Evolutionary conservation across 2,329 filamentous ascomycete species (phyloP), one percentile per base, ranked within the genome.

Genomic region (Neoascochyta sp.): DNA sequence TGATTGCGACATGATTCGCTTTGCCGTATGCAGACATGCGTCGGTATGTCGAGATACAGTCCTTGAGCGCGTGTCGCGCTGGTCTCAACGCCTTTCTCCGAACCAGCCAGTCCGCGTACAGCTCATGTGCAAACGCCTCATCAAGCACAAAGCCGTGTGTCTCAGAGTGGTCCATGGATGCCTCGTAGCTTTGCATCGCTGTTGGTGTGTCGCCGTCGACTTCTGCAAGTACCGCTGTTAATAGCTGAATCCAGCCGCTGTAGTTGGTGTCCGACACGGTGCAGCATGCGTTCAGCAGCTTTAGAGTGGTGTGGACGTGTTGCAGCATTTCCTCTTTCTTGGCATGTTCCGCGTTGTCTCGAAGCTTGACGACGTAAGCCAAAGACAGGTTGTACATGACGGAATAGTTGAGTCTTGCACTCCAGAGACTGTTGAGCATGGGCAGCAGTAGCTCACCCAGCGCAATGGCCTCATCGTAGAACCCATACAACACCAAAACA

Each of bases 81-180:
- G 82, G 81, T 39, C 85, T 68, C 21, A 77, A 71, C 3, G 82
- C 80, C 9, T 75, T 74, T 39, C 74, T 71, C 9, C 83, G 71
- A 30, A 85, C 68, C 39, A 87, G 77, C 52, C 79, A 81, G 7
- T 81, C 81, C 2, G 79, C 83, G 66, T 88, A 82, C 16, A 88
- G 67, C 52, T 86, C 84, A 50, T 83, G 82, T 10, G 78, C 76
- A 2, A 87, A 68, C 0, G 81, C 84, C 56, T 88, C 82, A 38
- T 89, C 84, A 27, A 87, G 74, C 3, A 74, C 52, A 40, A 84
- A 82, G 23, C 72, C 71, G 45, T 86, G 73, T 32, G 83, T 71
- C 12, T 83, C 71, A 9, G 81, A 76, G 49, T 88, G 83, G 47
- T 89, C 83, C 34, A 88, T 63, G 5, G 80, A 78, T 39, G 76